These are phyloP conservation scores for Mucor piriformis DNA, from an alignment of 371 early-diverging fungal species.

Conservation along the genomic window DNA sequence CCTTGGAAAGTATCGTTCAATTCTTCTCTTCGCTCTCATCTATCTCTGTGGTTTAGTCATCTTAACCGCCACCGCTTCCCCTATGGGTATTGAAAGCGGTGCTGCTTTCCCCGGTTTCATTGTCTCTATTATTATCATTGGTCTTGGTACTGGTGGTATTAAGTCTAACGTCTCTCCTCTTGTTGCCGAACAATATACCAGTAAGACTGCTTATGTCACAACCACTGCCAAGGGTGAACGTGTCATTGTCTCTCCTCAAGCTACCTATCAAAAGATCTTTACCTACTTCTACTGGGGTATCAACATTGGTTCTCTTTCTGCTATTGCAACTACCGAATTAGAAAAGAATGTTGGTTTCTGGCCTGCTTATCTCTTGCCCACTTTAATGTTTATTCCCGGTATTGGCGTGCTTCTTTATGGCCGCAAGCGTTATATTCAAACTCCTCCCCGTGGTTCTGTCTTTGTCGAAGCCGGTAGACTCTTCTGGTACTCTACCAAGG, in stretches of 20 bases:
- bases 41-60: constrained; percentile 74
- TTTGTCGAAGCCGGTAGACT: constrained; percentile 46
- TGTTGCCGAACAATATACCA: constrained; percentile 53
- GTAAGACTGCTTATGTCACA: constrained; percentile 33
- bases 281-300: constrained; percentile 81
- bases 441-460: constrained; percentile 64
- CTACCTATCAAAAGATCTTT: constrained; percentile 54
- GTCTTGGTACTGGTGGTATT: constrained; percentile 61
- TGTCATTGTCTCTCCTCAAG: constrained; percentile 49
- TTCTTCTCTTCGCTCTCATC: constrained; percentile 63
- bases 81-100: constrained; percentile 52
- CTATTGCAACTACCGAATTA: constrained; percentile 64
- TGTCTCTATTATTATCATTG: constrained; percentile 69
- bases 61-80: constrained; percentile 65
- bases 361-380: constrained; percentile 72
- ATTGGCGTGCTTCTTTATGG: constrained; percentile 62
- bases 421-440: constrained; percentile 59
- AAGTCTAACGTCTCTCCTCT: constrained; percentile 55
- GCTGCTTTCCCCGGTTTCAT: constrained; percentile 69
- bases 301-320: constrained; percentile 74
- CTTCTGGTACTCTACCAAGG: constrained; percentile 24
- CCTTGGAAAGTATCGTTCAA: constrained; percentile 83
- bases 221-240: constrained; percentile 29
- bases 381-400: constrained; percentile 70
- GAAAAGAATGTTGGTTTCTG: constrained; percentile 63